phyloP scores from a whole-genome alignment of 108 stramenopile species.

The Stephanodiscus minutulus region DNA sequence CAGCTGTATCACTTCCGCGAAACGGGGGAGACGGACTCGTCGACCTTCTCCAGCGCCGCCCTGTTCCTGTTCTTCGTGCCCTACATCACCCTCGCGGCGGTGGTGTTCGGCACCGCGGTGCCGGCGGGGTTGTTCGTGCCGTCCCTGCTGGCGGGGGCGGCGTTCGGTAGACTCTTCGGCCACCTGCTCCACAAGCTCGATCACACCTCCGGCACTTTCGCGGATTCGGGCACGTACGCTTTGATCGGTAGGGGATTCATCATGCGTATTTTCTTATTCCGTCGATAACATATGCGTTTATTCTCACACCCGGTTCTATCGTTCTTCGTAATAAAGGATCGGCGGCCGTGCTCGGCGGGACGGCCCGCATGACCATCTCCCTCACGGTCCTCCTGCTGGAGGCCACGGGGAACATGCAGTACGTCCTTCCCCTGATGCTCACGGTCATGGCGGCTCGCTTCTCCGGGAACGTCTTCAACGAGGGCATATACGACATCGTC shows the following conservation, averaged over 20 bases:
- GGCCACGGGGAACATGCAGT: conserved; percentile 98
- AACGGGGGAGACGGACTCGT: conserved; percentile 82
- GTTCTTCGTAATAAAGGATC: conserved; percentile 11
- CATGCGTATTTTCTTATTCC: too few species aligned
- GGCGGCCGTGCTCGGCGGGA: conserved; percentile 95
- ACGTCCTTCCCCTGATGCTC: conserved; percentile 98
- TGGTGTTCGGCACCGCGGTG: conserved; percentile 93
- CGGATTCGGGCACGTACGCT: conserved; percentile 96
- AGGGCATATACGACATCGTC: conserved; percentile 96
- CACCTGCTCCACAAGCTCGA: conserved; percentile 96
- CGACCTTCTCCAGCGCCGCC: conserved; percentile 92
- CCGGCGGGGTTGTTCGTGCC: conserved; percentile 93
- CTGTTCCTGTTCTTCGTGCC: conserved; percentile 94
- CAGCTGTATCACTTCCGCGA: conserved; percentile 97
- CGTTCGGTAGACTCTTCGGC: conserved; percentile 92
- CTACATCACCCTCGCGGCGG: conserved; percentile 83
- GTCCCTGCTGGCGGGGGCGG: conserved; percentile 84
- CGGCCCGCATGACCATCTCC: conserved; percentile 99
- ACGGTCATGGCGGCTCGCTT: conserved; percentile 95
- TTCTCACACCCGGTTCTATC: too few species aligned
- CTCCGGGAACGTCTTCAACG: conserved; percentile 97
- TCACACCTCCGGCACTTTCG: conserved; percentile 94
- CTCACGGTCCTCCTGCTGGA: conserved; percentile 96
- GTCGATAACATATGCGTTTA: too few species aligned
- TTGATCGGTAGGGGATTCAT: conserved; percentile 58